Evolutionary conservation across 164 flowering plant species (phyloP), one percentile per base, ranked within the genome.

Genomic region (Vitis labrusca): DNA sequence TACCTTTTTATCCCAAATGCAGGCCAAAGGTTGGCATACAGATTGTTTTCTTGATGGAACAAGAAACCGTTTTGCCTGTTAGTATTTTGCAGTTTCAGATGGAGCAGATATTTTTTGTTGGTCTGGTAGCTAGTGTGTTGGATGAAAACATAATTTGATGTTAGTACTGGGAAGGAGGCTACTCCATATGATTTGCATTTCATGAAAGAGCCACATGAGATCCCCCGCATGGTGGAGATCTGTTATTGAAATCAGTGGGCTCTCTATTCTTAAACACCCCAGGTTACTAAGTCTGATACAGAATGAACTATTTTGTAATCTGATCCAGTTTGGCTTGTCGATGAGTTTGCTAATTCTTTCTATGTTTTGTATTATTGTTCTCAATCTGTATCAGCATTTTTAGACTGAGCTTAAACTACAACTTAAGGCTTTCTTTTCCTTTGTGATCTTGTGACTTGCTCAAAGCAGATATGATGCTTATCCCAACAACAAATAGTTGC

Each of bases 1-100:
- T 19, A 77, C 87, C 1, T 86, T 95, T 73, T 48, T 95, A 47
- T 77, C 88, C 6, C 79, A 86, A 79, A 70, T 92, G 67, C 89
- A 84, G 76, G 79, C 68, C 14, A 95, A 89, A 19, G 23, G 19
- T 19, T 19, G 19, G 19, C 19, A 19, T 19, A 19, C 19, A 19
- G 19, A 19, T 19, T 88, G 88, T 7, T 95, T 95, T 76, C 88
- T 93, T 9, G 97, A 91, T 81, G 98, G 98, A 70, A 80, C 86
- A 1, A 97, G 99, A 62, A 81, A 77, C 71, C 94, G 98, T 29
- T 92, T 90, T 74, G 81, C 96, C 27, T 85, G 81, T 80, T 84
- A 81, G 75, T 61, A 8, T 59, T 37, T 23, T 23, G 12, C 14
- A 30, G 59, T 55, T 66, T 32, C 10, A 23, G 54, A 19, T 19